A percentile compares a stretch with the other conserved stretches of the same genome.
phyloP scores from a whole-genome alignment of 208 protist genomes.

The Porcisia hertigi region DNA sequence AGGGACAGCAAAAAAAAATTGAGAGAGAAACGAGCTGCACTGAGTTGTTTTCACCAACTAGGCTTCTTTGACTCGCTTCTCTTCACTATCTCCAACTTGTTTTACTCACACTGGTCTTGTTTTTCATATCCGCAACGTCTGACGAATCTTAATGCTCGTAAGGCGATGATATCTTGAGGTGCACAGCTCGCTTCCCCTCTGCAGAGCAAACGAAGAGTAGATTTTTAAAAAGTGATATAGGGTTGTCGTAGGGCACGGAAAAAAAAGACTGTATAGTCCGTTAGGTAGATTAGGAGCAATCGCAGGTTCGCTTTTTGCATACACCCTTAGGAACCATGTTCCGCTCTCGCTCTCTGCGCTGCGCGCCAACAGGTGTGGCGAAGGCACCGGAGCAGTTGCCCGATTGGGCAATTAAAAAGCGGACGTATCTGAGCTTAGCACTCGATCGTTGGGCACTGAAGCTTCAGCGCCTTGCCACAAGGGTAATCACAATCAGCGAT shows the following conservation, averaged over 20 bases:
- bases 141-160: background rate
- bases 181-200: too few species aligned
- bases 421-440: constrained; percentile 41
- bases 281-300: background rate
- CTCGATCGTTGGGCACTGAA: constrained; percentile 43
- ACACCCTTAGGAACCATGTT: constrained; percentile 33
- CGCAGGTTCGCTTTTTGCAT: background rate
- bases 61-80: background rate
- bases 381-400: constrained; percentile 59
- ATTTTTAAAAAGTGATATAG: background rate
- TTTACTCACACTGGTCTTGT: background rate
- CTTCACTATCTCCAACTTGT: background rate
- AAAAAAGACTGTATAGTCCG: background rate
- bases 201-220: background rate
- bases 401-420: constrained; percentile 71
- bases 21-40: background rate
- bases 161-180: background rate
- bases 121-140: too few species aligned
- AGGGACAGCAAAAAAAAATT: background rate
- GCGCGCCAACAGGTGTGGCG: constrained; percentile 21
- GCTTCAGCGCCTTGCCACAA: constrained; percentile 45
- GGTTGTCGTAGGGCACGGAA: background rate
- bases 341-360: constrained; percentile 33
- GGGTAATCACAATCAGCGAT: constrained; percentile 61
- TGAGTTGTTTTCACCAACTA: background rate